Base-by-base conservation (phyloP, 352 stramenopile species). In the Pythium periplocum region DNA sequence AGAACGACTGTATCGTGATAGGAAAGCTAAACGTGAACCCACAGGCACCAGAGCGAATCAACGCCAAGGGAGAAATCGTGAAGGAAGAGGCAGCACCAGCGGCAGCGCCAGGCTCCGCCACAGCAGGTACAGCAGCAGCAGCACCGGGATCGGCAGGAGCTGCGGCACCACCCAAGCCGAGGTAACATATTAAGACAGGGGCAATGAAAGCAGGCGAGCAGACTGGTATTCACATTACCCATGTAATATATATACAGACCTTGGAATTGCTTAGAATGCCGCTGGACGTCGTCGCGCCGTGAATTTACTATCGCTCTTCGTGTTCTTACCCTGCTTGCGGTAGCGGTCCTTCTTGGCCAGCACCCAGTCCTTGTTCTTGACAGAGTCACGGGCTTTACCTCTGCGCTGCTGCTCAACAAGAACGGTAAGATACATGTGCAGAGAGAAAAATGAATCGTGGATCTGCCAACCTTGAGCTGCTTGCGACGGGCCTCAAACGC, bases 271-370 rank as follows among this genome's bases (percentile, higher is more conserved):
- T 78, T 98, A 99, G 69, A 99, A 99, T 65, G 95, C 95, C 51
- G 74, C 84, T 41, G 93, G 92, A 62, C 97, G 86, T 71, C 96
- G 97, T 68, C 97, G 76, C 9, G 92, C 97, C 12, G 97, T 99
- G 72, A 98, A 99, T 68, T 99, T 99, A 55, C 90, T 98, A 81
- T 99, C 97, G 34, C 75, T 73, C 69, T 97, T 96, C 55, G 98
- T 95, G 48, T 98, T 90, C 71, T 98, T 98, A 62, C 97, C 97
- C 71, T 99, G 96, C 66, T 97, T 96, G 53, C 96, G 82, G 65
- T 98, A 97, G 42, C 89, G 91, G 48, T 98, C 95, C 69, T 99
- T 99, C 80, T 99, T 99, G 39, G 96, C 84, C 37, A 98, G 55
- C 62, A 99, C 96, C 96, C 96, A 99, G 73, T 98, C 96, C 69